These are phyloP conservation scores for Elsinoe batatas DNA, from an alignment of 2,329 filamentous ascomycete species.

Conservation along the genomic window DNA sequence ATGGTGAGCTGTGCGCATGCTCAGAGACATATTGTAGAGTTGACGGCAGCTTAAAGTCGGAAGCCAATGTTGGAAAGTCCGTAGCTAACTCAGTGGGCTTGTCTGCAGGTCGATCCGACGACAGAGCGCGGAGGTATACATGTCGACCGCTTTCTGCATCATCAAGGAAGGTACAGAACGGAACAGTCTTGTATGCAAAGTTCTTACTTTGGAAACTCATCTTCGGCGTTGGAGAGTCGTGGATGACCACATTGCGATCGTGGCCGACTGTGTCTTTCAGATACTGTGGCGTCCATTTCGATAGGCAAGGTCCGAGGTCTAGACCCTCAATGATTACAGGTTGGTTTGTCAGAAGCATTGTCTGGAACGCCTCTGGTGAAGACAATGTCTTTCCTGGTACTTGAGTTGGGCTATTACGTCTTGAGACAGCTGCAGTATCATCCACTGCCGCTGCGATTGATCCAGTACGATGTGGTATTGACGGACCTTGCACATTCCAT, in stretches of 20 bases:
- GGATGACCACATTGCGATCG: conserved; percentile 61
- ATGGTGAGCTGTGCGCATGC: conserved; percentile 65
- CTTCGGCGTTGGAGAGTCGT: conserved; percentile 53
- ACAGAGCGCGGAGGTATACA: conserved; percentile 72
- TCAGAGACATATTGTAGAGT: conserved; percentile 49
- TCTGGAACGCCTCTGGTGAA: conserved; percentile 44
- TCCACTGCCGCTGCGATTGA: not conserved
- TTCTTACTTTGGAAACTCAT: conserved; percentile 83
- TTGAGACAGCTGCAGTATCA: no score
- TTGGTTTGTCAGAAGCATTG: conserved; percentile 46
- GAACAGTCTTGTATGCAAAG: conserved; percentile 62
- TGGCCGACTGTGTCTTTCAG: conserved; percentile 52
- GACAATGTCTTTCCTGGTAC: not conserved
- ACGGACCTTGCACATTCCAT: not conserved
- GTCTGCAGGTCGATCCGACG: conserved; percentile 56
- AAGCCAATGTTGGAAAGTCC: conserved; percentile 61
- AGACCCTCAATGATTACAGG: conserved; percentile 58
- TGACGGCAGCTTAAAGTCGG: conserved; percentile 60
- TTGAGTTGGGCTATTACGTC: not conserved
- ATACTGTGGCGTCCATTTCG: conserved; percentile 59
- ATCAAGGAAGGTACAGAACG: conserved; percentile 57
- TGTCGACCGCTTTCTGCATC: conserved; percentile 49
- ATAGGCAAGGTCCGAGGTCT: conserved; percentile 56
- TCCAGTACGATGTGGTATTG: not conserved
- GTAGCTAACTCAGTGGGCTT: conserved; percentile 56